Evolutionary conservation across 306 rosid species (phyloP).

Genomic region (Gastrolobium bilobum): DNA sequence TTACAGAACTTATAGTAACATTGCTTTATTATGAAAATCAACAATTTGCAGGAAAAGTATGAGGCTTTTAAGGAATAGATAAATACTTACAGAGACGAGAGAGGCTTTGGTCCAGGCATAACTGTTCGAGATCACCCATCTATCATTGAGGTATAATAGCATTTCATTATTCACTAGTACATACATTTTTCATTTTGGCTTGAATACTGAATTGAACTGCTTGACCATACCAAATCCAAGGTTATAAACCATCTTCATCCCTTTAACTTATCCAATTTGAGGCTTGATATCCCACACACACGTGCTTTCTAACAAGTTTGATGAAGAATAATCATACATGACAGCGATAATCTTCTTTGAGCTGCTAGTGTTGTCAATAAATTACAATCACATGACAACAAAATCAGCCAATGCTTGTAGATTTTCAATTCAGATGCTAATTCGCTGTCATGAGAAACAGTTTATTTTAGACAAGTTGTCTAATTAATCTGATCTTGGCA

Average conservation of each 20-base stretch:
- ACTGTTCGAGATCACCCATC: constrained; percentile 55
- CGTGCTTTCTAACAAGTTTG: not conserved
- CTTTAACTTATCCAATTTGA: not conserved
- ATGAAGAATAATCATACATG: constrained; percentile 5
- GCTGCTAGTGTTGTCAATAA: constrained; percentile 21
- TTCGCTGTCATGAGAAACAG: not conserved
- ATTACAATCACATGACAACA: not conserved
- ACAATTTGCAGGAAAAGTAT: constrained; percentile 58
- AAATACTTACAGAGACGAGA: constrained; percentile 33
- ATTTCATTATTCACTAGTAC: not conserved
- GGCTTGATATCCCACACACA: not conserved
- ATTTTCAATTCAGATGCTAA: not conserved
- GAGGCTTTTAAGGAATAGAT: constrained; percentile 56
- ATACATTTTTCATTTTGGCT: not conserved
- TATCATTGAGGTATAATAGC: constrained; percentile 60
- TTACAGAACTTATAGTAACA: not conserved
- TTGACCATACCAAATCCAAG: not conserved
- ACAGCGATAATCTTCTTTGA: not conserved
- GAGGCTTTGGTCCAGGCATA: not conserved
- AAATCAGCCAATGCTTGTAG: constrained; percentile 9
- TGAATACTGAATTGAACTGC: not conserved
- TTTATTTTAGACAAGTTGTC: not conserved
- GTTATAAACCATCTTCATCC: not conserved
- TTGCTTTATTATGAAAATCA: constrained; percentile 23
- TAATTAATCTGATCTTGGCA: constrained; percentile 37